These are phyloP conservation scores for Hirsutella rhossiliensis DNA, from an alignment of 2,329 filamentous ascomycete genomes.

Conservation along the genomic window DNA sequence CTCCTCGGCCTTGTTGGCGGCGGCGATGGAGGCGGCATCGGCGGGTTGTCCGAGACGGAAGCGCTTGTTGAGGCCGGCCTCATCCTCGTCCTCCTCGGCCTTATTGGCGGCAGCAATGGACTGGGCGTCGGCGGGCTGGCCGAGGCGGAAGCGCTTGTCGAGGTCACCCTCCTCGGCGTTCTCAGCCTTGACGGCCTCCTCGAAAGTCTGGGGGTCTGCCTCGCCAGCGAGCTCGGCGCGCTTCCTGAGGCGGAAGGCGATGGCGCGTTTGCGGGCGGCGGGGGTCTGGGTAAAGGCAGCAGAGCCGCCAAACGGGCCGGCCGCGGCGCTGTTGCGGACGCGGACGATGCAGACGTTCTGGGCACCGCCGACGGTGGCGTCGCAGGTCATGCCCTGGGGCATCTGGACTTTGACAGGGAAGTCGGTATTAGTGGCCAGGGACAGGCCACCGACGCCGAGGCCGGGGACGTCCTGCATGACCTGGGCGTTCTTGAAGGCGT, in stretches of 20 bases:
- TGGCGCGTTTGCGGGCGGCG: slow-evolving; percentile 46
- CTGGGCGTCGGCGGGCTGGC: slow-evolving; percentile 12
- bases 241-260: slow-evolving; percentile 37
- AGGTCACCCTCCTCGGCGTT: too few relatives aligned
- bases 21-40: too few relatives aligned
- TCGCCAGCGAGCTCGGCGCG: slow-evolving; percentile 19
- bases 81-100: slow-evolving; percentile 1
- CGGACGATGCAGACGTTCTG: slow-evolving; percentile 53
- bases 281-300: slow-evolving; percentile 51
- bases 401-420: slow-evolving; percentile 55
- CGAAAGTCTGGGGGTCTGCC: background rate
- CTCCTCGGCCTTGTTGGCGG: background rate
- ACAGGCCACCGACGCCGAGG: slow-evolving; percentile 41
- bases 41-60: too few relatives aligned
- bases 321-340: slow-evolving; percentile 47
- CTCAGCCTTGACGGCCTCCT: background rate
- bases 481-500: slow-evolving; percentile 46
- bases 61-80: background rate
- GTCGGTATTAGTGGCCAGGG: slow-evolving; percentile 46
- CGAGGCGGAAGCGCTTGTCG: slow-evolving; percentile 48
- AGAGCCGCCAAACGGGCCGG: slow-evolving; percentile 56
- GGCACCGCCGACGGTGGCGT: slow-evolving; percentile 44
- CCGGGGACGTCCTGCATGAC: slow-evolving; percentile 52
- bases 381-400: slow-evolving; percentile 56
- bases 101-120: background rate